These are phyloP conservation scores for Jamesozyma jinghongensis DNA, from an alignment of 805 yeast genomes.

Conservation along the genomic window DNA sequence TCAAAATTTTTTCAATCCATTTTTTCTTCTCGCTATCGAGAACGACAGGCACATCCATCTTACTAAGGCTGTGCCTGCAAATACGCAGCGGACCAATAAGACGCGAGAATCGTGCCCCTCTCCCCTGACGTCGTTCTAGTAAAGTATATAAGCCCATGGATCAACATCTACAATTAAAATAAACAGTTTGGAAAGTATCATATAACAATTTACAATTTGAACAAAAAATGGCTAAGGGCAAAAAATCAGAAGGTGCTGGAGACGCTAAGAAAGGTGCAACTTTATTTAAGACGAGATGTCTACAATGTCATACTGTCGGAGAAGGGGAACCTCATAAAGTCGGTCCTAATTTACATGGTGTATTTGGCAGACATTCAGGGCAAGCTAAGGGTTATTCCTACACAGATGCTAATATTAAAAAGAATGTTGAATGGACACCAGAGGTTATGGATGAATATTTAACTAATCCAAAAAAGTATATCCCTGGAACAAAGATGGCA, in stretches of 20 bases:
- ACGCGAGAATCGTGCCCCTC: no score
- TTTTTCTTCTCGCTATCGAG: background rate
- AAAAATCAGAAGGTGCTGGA: conserved; percentile 5
- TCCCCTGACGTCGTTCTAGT: no score
- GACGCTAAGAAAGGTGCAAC: conserved; percentile 89
- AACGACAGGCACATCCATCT: no score
- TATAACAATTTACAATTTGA: conserved; percentile 49
- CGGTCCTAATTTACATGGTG: conserved; percentile 97
- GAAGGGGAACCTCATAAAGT: conserved; percentile 96
- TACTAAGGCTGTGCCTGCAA: no score
- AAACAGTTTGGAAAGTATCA: conserved; percentile 31
- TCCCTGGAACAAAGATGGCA: conserved; percentile 99
- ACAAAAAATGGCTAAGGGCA: conserved; percentile 2
- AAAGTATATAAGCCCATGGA: no score
- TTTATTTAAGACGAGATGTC: conserved; percentile 96
- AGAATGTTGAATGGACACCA: conserved; percentile 81
- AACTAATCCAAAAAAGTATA: conserved; percentile 99
- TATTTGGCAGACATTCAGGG: conserved; percentile 89
- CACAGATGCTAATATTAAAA: conserved; percentile 97
- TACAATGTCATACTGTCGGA: conserved; percentile 97
- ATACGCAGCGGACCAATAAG: no score
- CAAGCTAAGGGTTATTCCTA: conserved; percentile 86
- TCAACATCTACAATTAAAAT: no score
- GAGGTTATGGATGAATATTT: conserved; percentile 90
- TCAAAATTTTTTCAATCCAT: background rate